Percentiles rank a stretch among this genome's conserved stretches.
Evolutionary conservation across 495 filamentous ascomycete genomes (phyloP).

Genomic region (Trichoderma reesei): DNA sequence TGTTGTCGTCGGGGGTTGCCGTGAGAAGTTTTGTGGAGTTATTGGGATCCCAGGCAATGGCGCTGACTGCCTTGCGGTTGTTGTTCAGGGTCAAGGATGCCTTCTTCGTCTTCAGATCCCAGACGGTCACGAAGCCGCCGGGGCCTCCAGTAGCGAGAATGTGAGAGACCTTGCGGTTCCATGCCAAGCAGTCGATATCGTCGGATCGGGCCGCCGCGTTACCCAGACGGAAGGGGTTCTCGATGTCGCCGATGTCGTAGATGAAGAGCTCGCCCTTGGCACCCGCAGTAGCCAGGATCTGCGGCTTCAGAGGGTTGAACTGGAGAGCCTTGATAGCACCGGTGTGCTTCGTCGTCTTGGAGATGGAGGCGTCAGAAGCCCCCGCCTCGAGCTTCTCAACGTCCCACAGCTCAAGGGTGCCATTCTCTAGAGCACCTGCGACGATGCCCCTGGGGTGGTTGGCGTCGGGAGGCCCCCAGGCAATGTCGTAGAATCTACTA

Average conservation of each 20-base stretch:
- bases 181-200: slow-evolving; percentile 90
- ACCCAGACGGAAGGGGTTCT: slow-evolving; percentile 79
- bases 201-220: slow-evolving; percentile 80
- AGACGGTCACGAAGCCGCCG: slow-evolving; percentile 93
- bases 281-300: slow-evolving; percentile 85
- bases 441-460: slow-evolving; percentile 75
- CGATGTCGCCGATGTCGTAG: slow-evolving; percentile 82
- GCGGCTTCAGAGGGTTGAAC: slow-evolving; percentile 91
- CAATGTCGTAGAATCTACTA: slow-evolving; percentile 88
- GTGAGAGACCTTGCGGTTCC: slow-evolving; percentile 97
- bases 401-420: slow-evolving; percentile 92
- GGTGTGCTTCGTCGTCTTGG: slow-evolving; percentile 82
- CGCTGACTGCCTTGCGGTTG: slow-evolving; percentile 85
- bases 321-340: slow-evolving; percentile 92
- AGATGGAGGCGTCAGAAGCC: slow-evolving; percentile 65
- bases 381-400: slow-evolving; percentile 72
- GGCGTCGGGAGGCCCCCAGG: slow-evolving; percentile 75
- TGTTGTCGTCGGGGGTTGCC: slow-evolving; percentile 81
- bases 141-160: slow-evolving; percentile 91
- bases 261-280: slow-evolving; percentile 95
- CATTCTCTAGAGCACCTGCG: slow-evolving; percentile 92
- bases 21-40: slow-evolving; percentile 90
- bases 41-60: slow-evolving; percentile 94
- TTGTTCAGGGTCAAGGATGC: slow-evolving; percentile 94
- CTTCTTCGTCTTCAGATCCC: slow-evolving; percentile 96